These are phyloP conservation scores for Penicillium sp. DNA, from an alignment of 2,329 filamentous ascomycete genomes.

Conservation along the genomic window DNA sequence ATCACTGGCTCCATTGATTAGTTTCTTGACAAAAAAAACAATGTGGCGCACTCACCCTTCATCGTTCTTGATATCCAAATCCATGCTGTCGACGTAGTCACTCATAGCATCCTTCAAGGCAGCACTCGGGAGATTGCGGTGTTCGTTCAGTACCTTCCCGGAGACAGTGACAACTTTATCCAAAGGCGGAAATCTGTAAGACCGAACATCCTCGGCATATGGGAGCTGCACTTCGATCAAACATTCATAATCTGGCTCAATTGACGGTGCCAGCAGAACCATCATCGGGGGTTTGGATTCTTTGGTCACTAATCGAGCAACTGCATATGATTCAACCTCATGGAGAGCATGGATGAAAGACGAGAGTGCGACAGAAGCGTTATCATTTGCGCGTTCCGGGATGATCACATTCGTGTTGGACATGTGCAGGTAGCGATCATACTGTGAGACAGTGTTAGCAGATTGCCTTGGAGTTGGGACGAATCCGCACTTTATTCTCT, in stretches of 20 bases:
- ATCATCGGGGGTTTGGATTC: conserved; percentile 77
- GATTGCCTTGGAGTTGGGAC: background rate
- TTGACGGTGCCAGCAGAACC: conserved; percentile 75
- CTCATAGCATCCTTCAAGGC: conserved; percentile 80
- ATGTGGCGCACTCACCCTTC: conserved; percentile 59
- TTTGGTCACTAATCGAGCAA: conserved; percentile 83
- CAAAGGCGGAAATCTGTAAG: conserved; percentile 88
- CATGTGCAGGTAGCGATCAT: conserved; percentile 82
- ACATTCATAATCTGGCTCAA: conserved; percentile 79
- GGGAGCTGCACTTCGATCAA: conserved; percentile 88
- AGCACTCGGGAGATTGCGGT: conserved; percentile 77
- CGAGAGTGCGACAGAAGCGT: conserved; percentile 80
- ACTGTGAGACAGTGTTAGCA: conserved; percentile 50
- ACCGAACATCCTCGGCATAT: conserved; percentile 87
- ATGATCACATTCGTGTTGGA: conserved; percentile 78
- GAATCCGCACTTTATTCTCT: conserved; percentile 61
- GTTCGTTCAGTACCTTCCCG: conserved; percentile 75
- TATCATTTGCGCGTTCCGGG: conserved; percentile 75
- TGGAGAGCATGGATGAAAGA: conserved; percentile 85
- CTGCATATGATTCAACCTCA: conserved; percentile 80
- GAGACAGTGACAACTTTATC: conserved; percentile 86
- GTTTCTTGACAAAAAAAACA: background rate
- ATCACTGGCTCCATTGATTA: conserved; percentile 40
- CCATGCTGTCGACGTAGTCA: conserved; percentile 91
- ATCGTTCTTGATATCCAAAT: conserved; percentile 73